These are phyloP conservation scores for Dioscorea cayenensis DNA, from an alignment of 116 monocot genomes.

Conservation along the genomic window DNA sequence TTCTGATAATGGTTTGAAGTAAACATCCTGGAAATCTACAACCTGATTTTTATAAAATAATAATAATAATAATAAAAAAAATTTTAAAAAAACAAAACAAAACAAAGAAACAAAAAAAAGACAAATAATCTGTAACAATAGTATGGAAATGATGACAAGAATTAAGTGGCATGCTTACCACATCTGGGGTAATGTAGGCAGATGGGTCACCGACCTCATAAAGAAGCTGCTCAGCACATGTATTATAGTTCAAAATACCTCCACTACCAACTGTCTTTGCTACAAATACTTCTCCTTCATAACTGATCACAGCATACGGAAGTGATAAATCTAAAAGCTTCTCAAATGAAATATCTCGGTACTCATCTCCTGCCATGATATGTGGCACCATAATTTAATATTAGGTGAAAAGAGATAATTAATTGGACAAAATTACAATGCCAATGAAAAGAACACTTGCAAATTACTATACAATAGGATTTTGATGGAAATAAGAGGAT, in stretches of 20 bases:
- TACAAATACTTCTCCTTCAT: slow-evolving; percentile 61
- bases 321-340: slow-evolving; percentile 90
- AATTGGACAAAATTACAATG: neutral
- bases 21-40: slow-evolving; percentile 74
- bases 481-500: neutral
- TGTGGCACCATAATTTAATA: too few relatives aligned
- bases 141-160: neutral
- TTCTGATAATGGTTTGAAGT: slow-evolving; percentile 48
- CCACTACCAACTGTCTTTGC: slow-evolving; percentile 81
- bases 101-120: neutral
- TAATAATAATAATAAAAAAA: too few relatives aligned
- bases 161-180: slow-evolving; percentile 39
- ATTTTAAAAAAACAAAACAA: too few relatives aligned
- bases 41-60: too few relatives aligned
- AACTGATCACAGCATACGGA: slow-evolving; percentile 82
- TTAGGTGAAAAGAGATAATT: neutral
- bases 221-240: slow-evolving; percentile 92
- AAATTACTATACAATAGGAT: neutral
- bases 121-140: neutral
- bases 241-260: slow-evolving; percentile 54
- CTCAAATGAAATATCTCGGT: slow-evolving; percentile 57
- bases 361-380: slow-evolving; percentile 45
- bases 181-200: slow-evolving; percentile 82
- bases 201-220: slow-evolving; percentile 93
- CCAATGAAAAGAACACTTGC: neutral